A percentile compares a stretch with the other conserved stretches of the same genome.
Conservation (phyloP, 352 stramenopile genomes). For the Blastocystis sp. region DNA sequence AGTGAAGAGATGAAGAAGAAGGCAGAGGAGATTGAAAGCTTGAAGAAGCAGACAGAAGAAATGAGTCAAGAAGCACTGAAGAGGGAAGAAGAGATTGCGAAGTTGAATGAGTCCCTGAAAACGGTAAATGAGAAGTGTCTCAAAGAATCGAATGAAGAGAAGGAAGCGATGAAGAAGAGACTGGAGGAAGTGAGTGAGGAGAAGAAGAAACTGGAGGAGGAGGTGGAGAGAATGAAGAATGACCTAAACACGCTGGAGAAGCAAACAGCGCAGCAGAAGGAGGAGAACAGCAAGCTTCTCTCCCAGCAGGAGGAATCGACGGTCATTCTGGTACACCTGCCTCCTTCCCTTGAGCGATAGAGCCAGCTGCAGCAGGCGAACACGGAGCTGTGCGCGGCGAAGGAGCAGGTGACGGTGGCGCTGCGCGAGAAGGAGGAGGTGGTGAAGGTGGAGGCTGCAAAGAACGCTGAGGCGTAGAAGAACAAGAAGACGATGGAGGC, state of each 20-base stretch:
- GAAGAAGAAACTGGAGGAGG: neutral
- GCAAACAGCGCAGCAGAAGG: neutral
- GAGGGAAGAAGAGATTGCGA: neutral
- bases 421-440: conserved; percentile 30
- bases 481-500: neutral
- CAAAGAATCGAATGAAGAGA: neutral
- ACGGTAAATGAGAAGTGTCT: no score
- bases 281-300: neutral
- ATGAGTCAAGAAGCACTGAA: neutral
- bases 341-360: neutral
- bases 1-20: neutral
- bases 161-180: neutral
- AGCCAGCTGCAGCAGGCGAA: neutral
- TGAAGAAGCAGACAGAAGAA: neutral
- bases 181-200: neutral
- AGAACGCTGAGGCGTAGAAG: neutral
- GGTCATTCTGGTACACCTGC: neutral
- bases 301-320: neutral
- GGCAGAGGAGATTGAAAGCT: neutral
- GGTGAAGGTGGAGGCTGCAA: neutral
- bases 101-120: no score
- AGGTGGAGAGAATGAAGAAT: neutral
- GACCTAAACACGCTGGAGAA: neutral
- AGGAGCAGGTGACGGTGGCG: conserved; percentile 19
- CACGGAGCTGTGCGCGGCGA: neutral